Conservation (phyloP, 2,329 filamentous ascomycete genomes). For the Calonectria pseudoturangicola region DNA sequence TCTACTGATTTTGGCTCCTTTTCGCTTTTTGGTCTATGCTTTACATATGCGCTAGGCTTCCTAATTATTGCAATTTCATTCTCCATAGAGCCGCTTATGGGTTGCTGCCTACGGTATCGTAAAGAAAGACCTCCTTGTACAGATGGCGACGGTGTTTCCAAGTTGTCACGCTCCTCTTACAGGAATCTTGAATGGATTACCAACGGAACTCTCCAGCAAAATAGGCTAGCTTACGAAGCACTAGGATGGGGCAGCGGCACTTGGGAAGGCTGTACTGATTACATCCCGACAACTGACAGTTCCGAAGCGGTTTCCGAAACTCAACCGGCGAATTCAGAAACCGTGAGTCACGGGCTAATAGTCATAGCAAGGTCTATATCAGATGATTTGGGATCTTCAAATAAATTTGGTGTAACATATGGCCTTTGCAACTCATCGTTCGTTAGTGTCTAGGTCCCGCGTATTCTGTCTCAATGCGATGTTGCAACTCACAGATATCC, state of each 20-base stretch:
- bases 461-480: too few relatives aligned
- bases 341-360: too few relatives aligned
- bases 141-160: not conserved
- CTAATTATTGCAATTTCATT: not conserved
- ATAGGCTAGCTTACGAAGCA: constrained; percentile 1
- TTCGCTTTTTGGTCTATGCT: not conserved
- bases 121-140: not conserved
- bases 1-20: not conserved
- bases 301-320: too few relatives aligned
- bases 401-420: too few relatives aligned
- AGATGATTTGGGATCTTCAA: too few relatives aligned
- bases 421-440: too few relatives aligned
- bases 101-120: not conserved
- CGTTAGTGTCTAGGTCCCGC: too few relatives aligned
- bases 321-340: too few relatives aligned
- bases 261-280: not conserved
- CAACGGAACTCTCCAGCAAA: not conserved
- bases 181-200: constrained; percentile 11
- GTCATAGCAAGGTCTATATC: too few relatives aligned
- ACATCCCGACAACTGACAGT: not conserved
- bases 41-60: not conserved
- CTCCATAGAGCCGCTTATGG: not conserved
- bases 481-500: too few relatives aligned
- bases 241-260: not conserved
- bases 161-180: not conserved